Evolutionary conservation across 1,284 basidiomycete species (phyloP), one percentile per base, ranked within the genome.

Genomic region (Bjerkandera adusta): DNA sequence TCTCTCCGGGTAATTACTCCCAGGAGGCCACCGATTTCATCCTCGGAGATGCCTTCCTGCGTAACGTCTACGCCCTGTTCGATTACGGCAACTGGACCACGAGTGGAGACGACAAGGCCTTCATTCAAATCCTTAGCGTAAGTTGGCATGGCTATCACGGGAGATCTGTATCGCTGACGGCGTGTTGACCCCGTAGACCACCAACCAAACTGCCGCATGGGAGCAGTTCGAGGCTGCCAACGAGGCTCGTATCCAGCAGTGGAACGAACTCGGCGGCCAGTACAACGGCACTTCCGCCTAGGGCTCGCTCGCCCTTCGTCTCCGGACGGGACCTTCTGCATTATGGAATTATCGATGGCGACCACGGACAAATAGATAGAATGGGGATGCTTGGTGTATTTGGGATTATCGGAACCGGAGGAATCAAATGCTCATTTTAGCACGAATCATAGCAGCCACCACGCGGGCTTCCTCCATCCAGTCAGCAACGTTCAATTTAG

Each of bases 41-140:
- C 5, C 40, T 58, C 13, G 57, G 57, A 3, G 48, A 50, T 16
- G 43, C 44, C 2, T 58, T 58, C 50, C 18, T 58, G 30, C 46
- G 53, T 11, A 58, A 58, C 45, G 45, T 49, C 3, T 58, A 58
- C 38, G 33, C 40, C 10, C 16, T 57, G 13, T 58, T 49, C 45
- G 41, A 58, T 43, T 55, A 46, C 24, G 55, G 57, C 15, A 44
- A 45, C 24, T 46, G 29, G 36, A 49, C 47, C 15, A 34, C 11
- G 10, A 35, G 25, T n/a, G 34, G 41, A 16, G 40, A 45, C 34
- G 36, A 25, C 2, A 3, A 38, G 27, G 56, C 58, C 3, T 51
- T 18, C 36, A 47, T 53, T 18, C 54, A 56, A 26, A 44, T 59
- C 18, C 51, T 59, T 20, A 49, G 48, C 36, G 58, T 59, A 45